Evolutionary conservation across 1,139 yeast species (phyloP).

Genomic region (Blastobotrys niveus): DNA sequence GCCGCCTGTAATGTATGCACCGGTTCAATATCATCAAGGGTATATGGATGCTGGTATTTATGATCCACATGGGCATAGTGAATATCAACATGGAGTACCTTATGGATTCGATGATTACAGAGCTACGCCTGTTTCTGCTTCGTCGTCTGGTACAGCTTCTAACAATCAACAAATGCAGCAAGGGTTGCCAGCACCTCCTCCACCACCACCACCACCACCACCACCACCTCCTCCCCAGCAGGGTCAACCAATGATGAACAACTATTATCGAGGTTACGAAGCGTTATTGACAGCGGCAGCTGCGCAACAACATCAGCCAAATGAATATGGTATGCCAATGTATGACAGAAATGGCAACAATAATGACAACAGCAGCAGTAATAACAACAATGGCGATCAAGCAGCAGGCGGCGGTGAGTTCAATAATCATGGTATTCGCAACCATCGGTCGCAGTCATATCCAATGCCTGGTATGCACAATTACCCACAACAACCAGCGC

Average conservation of each 20-base stretch:
- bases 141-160: slow-evolving; percentile 9
- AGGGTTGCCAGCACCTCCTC: slow-evolving; percentile 7
- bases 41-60: slow-evolving; percentile 1
- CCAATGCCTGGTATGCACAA: slow-evolving; percentile 11
- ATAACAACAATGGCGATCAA: not conserved
- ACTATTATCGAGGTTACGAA: slow-evolving; percentile 12
- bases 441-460: slow-evolving; percentile 14
- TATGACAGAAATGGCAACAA: no score
- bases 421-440: slow-evolving; percentile 2
- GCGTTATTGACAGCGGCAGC: slow-evolving; percentile 14
- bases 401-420: not conserved
- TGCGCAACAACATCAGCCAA: slow-evolving; percentile 2
- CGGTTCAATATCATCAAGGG: slow-evolving; percentile 7
- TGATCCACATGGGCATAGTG: slow-evolving; percentile 1
- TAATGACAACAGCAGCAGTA: no score
- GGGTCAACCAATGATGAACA: not conserved
- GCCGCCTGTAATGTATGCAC: slow-evolving; percentile 8
- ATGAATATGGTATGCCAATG: no score
- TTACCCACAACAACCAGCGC: not conserved
- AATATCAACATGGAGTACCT: not conserved
- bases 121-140: slow-evolving; percentile 10
- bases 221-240: slow-evolving; percentile 6
- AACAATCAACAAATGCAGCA: no score
- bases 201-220: not conserved
- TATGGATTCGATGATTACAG: slow-evolving; percentile 10